phyloP scores from a whole-genome alignment of 257 asterid genomes.

The Solanum dulcamara region DNA sequence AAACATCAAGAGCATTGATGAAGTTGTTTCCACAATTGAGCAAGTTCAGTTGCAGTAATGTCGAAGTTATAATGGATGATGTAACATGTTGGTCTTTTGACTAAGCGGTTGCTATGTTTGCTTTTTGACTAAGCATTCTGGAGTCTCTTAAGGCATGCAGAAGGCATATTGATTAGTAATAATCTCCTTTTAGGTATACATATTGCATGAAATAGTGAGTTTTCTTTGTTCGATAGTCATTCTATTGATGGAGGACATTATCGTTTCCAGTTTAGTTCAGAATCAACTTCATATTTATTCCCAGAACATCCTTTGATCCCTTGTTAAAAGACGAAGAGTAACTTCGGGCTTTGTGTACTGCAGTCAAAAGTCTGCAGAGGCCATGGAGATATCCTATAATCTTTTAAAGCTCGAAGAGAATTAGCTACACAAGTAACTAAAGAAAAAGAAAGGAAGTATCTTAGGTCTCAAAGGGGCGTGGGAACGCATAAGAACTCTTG shows the following conservation, averaged over 20 bases:
- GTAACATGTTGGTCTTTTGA: background rate
- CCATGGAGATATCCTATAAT: background rate
- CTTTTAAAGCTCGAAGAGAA: background rate
- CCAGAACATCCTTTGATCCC: too few species aligned
- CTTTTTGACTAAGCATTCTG: background rate
- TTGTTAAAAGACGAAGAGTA: too few species aligned
- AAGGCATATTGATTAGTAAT: background rate
- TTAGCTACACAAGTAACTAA: too few species aligned
- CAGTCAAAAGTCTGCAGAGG: background rate
- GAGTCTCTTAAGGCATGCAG: background rate
- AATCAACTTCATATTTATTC: background rate
- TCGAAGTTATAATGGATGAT: background rate
- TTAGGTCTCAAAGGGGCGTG: too few species aligned
- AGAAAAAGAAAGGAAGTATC: too few species aligned
- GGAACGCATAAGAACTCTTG: too few species aligned
- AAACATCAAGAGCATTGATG: slow-evolving; percentile 39
- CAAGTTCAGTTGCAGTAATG: slow-evolving; percentile 11
- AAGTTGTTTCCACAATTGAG: slow-evolving; percentile 60
- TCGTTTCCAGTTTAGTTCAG: background rate
- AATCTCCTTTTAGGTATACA: background rate
- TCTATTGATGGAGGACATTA: background rate
- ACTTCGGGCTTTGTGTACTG: background rate
- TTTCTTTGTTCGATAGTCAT: background rate
- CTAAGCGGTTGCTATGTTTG: background rate
- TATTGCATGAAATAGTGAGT: background rate